These are phyloP conservation scores for Phylloporus arenicola DNA, from an alignment of 768 basidiomycete species.

Conservation along the genomic window DNA sequence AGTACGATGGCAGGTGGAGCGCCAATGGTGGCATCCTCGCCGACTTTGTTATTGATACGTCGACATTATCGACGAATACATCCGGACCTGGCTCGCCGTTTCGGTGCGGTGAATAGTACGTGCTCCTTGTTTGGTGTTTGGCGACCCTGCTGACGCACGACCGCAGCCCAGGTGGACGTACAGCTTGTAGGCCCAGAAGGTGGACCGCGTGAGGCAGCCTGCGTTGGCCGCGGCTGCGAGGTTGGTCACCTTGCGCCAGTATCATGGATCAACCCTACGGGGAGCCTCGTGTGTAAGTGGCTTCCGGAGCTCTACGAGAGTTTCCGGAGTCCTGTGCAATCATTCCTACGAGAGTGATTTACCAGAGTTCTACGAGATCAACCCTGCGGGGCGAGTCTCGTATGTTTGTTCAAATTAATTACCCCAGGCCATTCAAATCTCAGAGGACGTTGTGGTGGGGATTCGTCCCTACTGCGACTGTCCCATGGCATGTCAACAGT, in stretches of 20 bases:
- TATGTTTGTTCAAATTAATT: slow-evolving; percentile 31
- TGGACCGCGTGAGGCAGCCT: not conserved
- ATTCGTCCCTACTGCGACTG: not conserved
- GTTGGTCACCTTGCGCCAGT: slow-evolving; percentile 3
- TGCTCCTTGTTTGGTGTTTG: accelerated
- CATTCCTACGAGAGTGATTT: too few relatives aligned
- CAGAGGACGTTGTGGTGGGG: slow-evolving; percentile 10
- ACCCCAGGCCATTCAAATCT: slow-evolving; percentile 34
- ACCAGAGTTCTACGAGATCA: too few relatives aligned
- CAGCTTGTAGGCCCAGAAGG: slow-evolving; percentile 5
- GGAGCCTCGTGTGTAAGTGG: slow-evolving; percentile 26
- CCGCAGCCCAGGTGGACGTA: slow-evolving; percentile 11
- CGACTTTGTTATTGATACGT: slow-evolving; percentile 6
- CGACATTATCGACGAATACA: slow-evolving; percentile 9
- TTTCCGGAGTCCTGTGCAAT: too few relatives aligned
- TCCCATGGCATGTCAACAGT: slow-evolving; percentile 28
- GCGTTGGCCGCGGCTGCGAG: slow-evolving; percentile 6
- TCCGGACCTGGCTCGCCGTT: slow-evolving; percentile 14
- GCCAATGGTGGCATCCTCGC: not conserved
- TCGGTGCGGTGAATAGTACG: slow-evolving; percentile 22
- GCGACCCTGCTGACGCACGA: not conserved
- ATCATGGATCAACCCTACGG: slow-evolving; percentile 3
- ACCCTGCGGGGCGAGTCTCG: slow-evolving; percentile 15
- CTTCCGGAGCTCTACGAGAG: too few relatives aligned
- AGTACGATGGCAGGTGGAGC: slow-evolving; percentile 12